These are phyloP conservation scores for Fusarium heterosporum DNA, from an alignment of 2,329 filamentous ascomycete species.

Conservation along the genomic window DNA sequence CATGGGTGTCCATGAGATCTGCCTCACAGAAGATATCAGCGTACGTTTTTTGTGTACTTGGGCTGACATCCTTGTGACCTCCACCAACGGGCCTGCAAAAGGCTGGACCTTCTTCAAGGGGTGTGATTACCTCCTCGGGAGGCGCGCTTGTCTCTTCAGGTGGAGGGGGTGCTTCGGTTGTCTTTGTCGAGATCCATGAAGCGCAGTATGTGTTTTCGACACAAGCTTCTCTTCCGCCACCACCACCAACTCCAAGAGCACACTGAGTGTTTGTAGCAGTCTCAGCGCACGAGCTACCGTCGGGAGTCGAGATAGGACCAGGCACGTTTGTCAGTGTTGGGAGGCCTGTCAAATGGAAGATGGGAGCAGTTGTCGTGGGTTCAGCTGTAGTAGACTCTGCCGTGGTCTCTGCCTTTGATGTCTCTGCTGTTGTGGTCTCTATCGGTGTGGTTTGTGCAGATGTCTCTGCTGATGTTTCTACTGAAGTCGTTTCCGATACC, in stretches of 20 bases:
- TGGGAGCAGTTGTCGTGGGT: not conserved
- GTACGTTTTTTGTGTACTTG: not conserved
- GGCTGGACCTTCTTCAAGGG: not conserved
- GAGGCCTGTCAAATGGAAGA: not conserved
- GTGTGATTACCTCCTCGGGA: not conserved
- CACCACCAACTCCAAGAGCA: not conserved
- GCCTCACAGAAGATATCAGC: slow-evolving; percentile 3
- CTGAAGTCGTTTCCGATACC: no score
- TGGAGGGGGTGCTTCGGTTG: not conserved
- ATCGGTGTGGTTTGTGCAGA: no score
- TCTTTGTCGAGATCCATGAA: not conserved
- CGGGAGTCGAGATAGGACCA: not conserved
- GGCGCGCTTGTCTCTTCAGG: not conserved
- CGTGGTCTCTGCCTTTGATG: no score
- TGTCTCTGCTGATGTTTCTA: no score
- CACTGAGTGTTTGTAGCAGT: slow-evolving; percentile 1
- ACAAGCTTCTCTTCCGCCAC: not conserved
- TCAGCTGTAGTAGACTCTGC: no score
- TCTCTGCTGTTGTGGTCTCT: no score
- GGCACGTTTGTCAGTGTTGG: not conserved
- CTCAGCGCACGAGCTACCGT: not conserved
- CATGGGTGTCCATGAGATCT: not conserved
- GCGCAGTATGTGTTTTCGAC: slow-evolving; percentile 15
- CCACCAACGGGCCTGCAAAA: not conserved
- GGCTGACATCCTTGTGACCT: not conserved